Evolutionary conservation across 2,329 filamentous ascomycete genomes (phyloP).

Genomic region (Epichloe gansuensis): DNA sequence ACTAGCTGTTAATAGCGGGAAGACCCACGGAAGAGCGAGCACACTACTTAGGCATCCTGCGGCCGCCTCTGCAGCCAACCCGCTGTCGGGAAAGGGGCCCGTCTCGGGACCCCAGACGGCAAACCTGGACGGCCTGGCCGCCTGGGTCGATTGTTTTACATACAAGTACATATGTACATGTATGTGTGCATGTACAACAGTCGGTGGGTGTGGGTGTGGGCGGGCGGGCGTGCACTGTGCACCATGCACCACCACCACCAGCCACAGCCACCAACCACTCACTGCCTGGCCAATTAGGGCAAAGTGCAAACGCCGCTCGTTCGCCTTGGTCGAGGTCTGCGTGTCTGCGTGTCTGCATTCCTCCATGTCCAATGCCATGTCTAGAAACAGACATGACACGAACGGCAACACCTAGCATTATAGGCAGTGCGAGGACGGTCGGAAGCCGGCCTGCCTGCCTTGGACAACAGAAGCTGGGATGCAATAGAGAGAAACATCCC

Average conservation of each 20-base stretch:
- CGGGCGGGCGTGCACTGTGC: no score
- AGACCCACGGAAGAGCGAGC: constrained; percentile 12
- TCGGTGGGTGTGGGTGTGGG: no score
- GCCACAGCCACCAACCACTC: not conserved
- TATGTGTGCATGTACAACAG: not conserved
- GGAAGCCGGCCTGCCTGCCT: no score
- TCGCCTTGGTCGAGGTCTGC: not conserved
- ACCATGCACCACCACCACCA: no score
- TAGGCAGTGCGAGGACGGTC: no score
- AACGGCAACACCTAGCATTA: no score
- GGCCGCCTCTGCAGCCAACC: constrained; percentile 26
- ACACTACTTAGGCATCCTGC: constrained; percentile 24
- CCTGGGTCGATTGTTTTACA: not conserved
- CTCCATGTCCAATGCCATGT: not conserved
- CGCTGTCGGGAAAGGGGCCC: constrained; percentile 23
- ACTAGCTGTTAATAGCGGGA: constrained; percentile 1
- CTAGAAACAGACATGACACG: no score
- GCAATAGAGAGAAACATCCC: no score
- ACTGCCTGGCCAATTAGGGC: not conserved
- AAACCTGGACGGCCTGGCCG: not conserved
- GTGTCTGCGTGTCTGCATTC: no score
- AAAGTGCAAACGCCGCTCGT: not conserved
- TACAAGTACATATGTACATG: no score
- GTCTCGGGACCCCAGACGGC: constrained; percentile 18
- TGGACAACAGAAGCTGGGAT: no score